phyloP scores from a whole-genome alignment of 1,139 yeast genomes.

The Geotrichum restrictum region DNA sequence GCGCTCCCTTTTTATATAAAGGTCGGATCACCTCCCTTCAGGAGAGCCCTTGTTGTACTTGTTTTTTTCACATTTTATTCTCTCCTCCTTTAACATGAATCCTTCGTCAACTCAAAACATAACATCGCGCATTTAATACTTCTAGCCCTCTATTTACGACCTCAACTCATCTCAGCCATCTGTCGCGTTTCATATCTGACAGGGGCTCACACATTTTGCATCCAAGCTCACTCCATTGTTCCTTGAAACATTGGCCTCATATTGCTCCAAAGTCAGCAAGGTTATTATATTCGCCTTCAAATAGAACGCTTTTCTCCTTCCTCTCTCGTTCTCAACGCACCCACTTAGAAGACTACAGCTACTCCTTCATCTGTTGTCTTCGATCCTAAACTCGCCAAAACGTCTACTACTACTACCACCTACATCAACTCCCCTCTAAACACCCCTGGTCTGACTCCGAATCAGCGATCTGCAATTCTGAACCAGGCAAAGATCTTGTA shows the following conservation, averaged over 20 bases:
- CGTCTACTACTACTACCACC: slow-evolving; percentile 7
- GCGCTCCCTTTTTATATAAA: no score
- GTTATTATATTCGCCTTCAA: not conserved
- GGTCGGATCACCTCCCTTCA: not conserved
- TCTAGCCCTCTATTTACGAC: not conserved
- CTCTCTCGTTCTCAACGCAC: not conserved
- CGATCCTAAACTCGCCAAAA: not conserved
- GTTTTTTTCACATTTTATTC: not conserved
- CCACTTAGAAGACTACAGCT: slow-evolving; percentile 1
- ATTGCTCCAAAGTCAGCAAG: not conserved
- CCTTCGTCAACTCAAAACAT: not conserved
- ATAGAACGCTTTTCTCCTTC: not conserved
- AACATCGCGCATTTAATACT: not conserved
- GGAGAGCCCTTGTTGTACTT: not conserved
- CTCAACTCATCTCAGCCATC: not conserved
- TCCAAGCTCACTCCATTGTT: not conserved
- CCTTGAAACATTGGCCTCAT: not conserved
- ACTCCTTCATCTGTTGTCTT: slow-evolving; percentile 3
- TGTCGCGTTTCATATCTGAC: not conserved
- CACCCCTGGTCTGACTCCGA: slow-evolving; percentile 1
- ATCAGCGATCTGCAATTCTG: slow-evolving; percentile 8
- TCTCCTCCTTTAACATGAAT: no score
- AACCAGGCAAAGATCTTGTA: slow-evolving; percentile 4
- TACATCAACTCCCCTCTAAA: not conserved
- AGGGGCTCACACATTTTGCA: not conserved